Evolutionary conservation across 2,329 filamentous ascomycete species (phyloP).

Genomic region (Microsporum audouinii): DNA sequence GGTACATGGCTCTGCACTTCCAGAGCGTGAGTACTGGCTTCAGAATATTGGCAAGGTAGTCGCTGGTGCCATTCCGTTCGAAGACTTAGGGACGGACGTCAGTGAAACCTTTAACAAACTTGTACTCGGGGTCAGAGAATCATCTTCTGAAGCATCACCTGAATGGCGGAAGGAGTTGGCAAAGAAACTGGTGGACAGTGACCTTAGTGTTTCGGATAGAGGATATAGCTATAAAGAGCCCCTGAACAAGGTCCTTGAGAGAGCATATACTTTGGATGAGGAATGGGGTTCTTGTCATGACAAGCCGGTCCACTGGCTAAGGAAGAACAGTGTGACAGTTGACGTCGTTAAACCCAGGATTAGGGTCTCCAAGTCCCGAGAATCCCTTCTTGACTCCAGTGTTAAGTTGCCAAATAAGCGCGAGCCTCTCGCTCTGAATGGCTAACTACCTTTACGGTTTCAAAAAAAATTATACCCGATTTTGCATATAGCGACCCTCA

Average conservation of each 20-base stretch:
- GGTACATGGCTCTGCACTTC: constrained; percentile 9
- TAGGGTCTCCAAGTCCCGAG: constrained; percentile 11
- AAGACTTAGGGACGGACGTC: not conserved
- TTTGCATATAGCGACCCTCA: not conserved
- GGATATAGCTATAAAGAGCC: constrained; percentile 7
- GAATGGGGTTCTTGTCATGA: constrained; percentile 18
- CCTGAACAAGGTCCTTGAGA: constrained; percentile 26
- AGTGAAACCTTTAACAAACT: not conserved
- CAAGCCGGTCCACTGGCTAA: constrained; percentile 9
- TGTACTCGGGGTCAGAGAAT: not conserved
- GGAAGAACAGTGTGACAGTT: constrained; percentile 27
- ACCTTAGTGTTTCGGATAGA: constrained; percentile 19
- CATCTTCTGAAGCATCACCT: not conserved
- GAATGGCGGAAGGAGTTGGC: not conserved
- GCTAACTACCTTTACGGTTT: not conserved
- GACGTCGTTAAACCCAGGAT: constrained; percentile 9
- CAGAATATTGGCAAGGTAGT: constrained; percentile 11
- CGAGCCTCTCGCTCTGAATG: not conserved
- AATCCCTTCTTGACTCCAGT: not conserved
- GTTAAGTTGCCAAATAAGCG: not conserved
- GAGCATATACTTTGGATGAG: constrained; percentile 25
- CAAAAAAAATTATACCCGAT: not conserved
- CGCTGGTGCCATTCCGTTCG: constrained; percentile 8
- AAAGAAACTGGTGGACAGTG: not conserved
- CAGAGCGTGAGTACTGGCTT: not conserved